Conservation (phyloP, 176 grass and related monocot genomes). For the Triticum monococcum region DNA sequence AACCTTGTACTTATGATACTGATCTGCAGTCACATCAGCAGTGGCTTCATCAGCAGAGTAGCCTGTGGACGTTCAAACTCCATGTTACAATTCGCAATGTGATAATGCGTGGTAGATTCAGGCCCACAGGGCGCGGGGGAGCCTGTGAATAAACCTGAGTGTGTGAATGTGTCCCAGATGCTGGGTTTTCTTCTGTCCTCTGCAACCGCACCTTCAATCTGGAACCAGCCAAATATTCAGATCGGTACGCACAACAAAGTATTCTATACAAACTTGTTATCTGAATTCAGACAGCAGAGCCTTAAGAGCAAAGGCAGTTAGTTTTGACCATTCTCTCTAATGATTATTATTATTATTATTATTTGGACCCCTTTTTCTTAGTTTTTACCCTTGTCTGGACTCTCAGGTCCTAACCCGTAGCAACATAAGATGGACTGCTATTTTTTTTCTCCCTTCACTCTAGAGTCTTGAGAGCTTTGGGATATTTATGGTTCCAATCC, state of each 20-base stretch:
- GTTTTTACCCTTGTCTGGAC: neutral
- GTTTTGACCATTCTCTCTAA: neutral
- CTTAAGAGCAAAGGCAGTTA: neutral
- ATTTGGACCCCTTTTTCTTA: neutral
- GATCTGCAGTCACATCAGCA: conserved; percentile 78
- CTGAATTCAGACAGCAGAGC: neutral
- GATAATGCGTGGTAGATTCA: neutral
- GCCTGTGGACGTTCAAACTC: conserved; percentile 42
- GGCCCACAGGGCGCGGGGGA: neutral
- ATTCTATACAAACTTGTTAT: neutral
- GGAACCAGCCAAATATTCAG: neutral
- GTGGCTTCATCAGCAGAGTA: conserved; percentile 45
- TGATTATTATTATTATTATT: too few relatives aligned
- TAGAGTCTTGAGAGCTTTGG: neutral
- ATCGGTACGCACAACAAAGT: neutral
- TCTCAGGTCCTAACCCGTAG: neutral
- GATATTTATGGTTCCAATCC: neutral
- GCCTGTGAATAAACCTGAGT: conserved; percentile 30
- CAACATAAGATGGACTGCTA: neutral
- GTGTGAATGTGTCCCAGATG: conserved; percentile 72
- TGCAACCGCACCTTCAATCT: neutral
- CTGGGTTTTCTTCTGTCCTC: conserved; percentile 34
- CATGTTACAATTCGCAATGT: neutral
- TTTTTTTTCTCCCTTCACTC: neutral
- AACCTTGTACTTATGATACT: conserved; percentile 96